These are phyloP conservation scores for Fusarium abutilonis DNA, from an alignment of 2,329 filamentous ascomycete genomes.

Conservation along the genomic window DNA sequence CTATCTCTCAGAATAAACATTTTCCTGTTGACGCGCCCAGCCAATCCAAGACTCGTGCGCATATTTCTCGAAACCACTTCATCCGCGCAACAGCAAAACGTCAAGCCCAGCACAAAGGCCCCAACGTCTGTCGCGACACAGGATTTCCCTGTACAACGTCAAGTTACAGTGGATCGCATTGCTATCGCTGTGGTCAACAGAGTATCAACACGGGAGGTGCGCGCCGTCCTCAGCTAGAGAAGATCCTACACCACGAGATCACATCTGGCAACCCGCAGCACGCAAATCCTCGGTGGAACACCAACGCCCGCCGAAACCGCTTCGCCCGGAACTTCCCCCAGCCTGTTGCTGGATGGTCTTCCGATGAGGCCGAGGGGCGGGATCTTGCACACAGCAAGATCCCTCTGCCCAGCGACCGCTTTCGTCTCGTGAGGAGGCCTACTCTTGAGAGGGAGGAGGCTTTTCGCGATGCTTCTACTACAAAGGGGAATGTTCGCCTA, in stretches of 20 bases:
- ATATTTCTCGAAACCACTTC: constrained; percentile 45
- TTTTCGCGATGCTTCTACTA: constrained; percentile 55
- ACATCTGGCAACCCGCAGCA: constrained; percentile 7
- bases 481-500: constrained; percentile 47
- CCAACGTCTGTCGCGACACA: constrained; percentile 37
- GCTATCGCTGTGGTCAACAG: constrained; percentile 30
- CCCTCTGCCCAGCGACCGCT: constrained; percentile 52
- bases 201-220: constrained; percentile 19
- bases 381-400: constrained; percentile 50
- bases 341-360: constrained; percentile 21
- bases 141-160: constrained; percentile 37
- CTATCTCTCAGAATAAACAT: constrained; percentile 35
- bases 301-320: constrained; percentile 16
- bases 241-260: constrained; percentile 31
- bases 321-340: constrained; percentile 28
- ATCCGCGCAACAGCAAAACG: constrained; percentile 49
- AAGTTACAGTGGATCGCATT: constrained; percentile 4
- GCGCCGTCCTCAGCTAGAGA: constrained; percentile 40
- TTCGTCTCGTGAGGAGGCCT: constrained; percentile 50
- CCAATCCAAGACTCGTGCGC: constrained; percentile 21
- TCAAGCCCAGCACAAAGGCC: constrained; percentile 37
- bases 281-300: constrained; percentile 22
- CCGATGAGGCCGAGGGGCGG: constrained; percentile 48
- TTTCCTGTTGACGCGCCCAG: constrained; percentile 22
- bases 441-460: constrained; percentile 59